phyloP scores from a whole-genome alignment of 2,329 filamentous ascomycete species.

The Meredithiella fracta region DNA sequence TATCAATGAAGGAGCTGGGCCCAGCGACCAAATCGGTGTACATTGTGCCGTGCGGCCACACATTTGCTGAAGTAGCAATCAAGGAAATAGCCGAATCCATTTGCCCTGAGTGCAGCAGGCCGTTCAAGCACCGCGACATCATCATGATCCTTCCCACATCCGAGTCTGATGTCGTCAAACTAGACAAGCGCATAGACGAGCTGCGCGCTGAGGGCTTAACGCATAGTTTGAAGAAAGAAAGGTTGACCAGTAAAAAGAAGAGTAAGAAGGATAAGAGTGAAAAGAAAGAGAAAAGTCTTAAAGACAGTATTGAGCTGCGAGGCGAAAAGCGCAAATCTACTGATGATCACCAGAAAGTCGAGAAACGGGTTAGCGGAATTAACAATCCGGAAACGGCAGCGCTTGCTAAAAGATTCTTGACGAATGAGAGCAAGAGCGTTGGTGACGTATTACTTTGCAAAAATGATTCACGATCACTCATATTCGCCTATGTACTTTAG shows the following conservation, averaged over 20 bases:
- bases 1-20: constrained; percentile 75
- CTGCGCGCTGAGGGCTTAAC: constrained; percentile 57
- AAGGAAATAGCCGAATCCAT: constrained; percentile 53
- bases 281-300: constrained; percentile 25
- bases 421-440: constrained; percentile 70
- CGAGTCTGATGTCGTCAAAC: constrained; percentile 50
- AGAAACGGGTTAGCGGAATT: constrained; percentile 43
- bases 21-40: constrained; percentile 69
- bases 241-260: constrained; percentile 49
- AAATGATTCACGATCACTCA: not conserved
- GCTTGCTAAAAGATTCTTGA: constrained; percentile 74
- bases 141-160: constrained; percentile 65
- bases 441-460: constrained; percentile 39
- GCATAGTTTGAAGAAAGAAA: constrained; percentile 77
- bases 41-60: constrained; percentile 86
- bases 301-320: not conserved
- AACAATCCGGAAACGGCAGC: constrained; percentile 78
- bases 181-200: constrained; percentile 50
- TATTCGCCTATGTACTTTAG: not conserved
- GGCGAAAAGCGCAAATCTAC: constrained; percentile 20
- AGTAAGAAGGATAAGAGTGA: constrained; percentile 42
- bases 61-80: constrained; percentile 74
- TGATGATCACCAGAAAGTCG: constrained; percentile 15
- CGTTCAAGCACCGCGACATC: constrained; percentile 57
- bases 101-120: constrained; percentile 58